Percentiles rank a stretch among this genome's conserved stretches.
These are phyloP conservation scores for Sporormia fimetaria DNA, from an alignment of 495 filamentous ascomycete genomes.

Conservation along the genomic window DNA sequence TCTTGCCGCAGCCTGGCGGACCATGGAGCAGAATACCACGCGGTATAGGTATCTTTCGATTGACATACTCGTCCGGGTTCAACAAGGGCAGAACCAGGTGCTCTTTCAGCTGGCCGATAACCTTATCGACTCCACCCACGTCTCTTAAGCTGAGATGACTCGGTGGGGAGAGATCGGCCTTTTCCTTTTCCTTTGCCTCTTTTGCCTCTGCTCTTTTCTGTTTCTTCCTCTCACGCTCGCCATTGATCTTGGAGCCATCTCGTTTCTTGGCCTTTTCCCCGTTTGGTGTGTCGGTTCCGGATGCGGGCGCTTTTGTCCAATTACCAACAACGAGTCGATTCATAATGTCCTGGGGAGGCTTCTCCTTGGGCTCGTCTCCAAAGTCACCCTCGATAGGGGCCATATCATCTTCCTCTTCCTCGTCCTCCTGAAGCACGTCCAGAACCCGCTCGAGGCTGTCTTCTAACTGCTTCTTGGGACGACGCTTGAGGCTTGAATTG, in stretches of 20 bases:
- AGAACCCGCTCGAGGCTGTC: conserved; percentile 80
- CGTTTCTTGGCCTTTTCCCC: conserved; percentile 22
- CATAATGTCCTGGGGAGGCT: conserved; percentile 53
- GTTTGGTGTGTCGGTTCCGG: conserved; percentile 27
- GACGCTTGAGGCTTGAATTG: conserved; percentile 72
- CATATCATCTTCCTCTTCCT: conserved; percentile 41
- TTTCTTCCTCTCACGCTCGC: conserved; percentile 44
- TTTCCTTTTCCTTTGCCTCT: conserved; percentile 28
- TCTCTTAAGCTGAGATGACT: conserved; percentile 65
- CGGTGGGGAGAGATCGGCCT: conserved; percentile 56
- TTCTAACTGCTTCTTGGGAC: conserved; percentile 68
- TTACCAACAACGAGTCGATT: conserved; percentile 62
- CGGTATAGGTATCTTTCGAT: conserved; percentile 54
- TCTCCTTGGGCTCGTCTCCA: conserved; percentile 30
- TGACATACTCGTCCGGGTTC: conserved; percentile 48
- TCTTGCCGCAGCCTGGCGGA: conserved; percentile 92
- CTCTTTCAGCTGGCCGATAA: conserved; percentile 65
- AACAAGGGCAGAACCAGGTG: conserved; percentile 71
- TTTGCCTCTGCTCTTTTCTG: conserved; percentile 38
- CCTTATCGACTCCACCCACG: conserved; percentile 73
- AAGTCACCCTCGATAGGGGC: conserved; percentile 53
- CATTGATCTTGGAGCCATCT: conserved; percentile 43
- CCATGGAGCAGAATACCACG: conserved; percentile 88
- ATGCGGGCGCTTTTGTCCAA: conserved; percentile 46
- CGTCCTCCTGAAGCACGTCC: conserved; percentile 57